A percentile compares a stretch with the other conserved stretches of the same genome.
phyloP scores from a whole-genome alignment of 2,329 filamentous ascomycete species.

The Ilyonectria mors-panacis region DNA sequence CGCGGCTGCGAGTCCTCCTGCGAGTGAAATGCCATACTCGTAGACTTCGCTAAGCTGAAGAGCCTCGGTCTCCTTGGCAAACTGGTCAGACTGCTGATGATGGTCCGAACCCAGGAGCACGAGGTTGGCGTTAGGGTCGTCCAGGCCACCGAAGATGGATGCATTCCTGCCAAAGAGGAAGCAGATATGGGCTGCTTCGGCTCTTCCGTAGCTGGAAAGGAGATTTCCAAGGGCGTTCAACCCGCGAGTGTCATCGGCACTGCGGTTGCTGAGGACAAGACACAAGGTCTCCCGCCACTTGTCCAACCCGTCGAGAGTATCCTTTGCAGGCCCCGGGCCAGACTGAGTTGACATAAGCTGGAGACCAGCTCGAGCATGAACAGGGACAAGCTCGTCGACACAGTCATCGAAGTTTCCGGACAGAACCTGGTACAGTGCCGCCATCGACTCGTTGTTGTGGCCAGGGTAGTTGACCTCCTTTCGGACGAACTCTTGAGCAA shows the following conservation, averaged over 20 bases:
- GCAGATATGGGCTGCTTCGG: slow-evolving; percentile 94
- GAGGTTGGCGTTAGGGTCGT: slow-evolving; percentile 84
- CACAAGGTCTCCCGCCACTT: slow-evolving; percentile 94
- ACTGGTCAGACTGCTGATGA: slow-evolving; percentile 76
- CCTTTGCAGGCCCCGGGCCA: slow-evolving; percentile 73
- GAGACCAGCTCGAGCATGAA: slow-evolving; percentile 91
- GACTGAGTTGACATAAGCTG: slow-evolving; percentile 88
- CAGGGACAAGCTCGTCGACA: slow-evolving; percentile 94
- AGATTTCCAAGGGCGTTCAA: slow-evolving; percentile 86
- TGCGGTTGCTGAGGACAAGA: slow-evolving; percentile 90
- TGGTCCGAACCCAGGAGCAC: slow-evolving; percentile 91
- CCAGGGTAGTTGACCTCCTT: slow-evolving; percentile 91
- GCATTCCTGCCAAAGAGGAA: slow-evolving; percentile 85
- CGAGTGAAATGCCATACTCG: slow-evolving; percentile 87
- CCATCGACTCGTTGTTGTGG: slow-evolving; percentile 87
- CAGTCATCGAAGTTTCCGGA: slow-evolving; percentile 96
- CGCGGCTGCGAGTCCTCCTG: slow-evolving; percentile 65
- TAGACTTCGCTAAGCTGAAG: slow-evolving; percentile 97
- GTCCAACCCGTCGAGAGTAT: slow-evolving; percentile 87
- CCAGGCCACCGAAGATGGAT: slow-evolving; percentile 83
- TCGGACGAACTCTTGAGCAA: slow-evolving; percentile 94
- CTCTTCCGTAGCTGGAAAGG: slow-evolving; percentile 86
- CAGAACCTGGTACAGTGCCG: slow-evolving; percentile 92
- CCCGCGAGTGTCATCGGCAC: slow-evolving; percentile 81
- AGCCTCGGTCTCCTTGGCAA: slow-evolving; percentile 85